A percentile compares a stretch with the other conserved stretches of the same genome.
phyloP scores from a whole-genome alignment of 352 stramenopile species.

The Blastocystis sp. region DNA sequence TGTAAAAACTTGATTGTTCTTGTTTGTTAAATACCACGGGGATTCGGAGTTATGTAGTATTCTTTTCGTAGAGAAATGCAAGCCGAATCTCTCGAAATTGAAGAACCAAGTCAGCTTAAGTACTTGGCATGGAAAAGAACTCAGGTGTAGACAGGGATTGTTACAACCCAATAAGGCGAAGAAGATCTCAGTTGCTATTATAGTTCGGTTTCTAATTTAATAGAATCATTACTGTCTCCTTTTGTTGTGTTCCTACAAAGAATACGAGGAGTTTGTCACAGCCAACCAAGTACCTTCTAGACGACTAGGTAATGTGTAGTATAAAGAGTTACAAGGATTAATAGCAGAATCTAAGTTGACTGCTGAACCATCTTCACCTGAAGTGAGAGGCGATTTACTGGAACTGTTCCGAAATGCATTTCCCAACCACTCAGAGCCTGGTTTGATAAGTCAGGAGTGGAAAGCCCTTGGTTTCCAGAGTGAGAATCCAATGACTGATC shows the following conservation, averaged over 20 bases:
- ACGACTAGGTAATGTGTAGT: background rate
- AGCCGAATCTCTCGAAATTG: slow-evolving; percentile 48
- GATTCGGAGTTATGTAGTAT: background rate
- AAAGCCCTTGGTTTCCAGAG: slow-evolving; percentile 53
- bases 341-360: background rate
- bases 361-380: background rate
- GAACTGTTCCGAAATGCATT: slow-evolving; percentile 35
- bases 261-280: slow-evolving; percentile 29
- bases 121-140: background rate
- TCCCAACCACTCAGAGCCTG: background rate
- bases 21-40: slow-evolving; percentile 7
- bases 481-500: slow-evolving; percentile 37
- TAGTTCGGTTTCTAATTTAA: background rate
- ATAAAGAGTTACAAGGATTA: background rate
- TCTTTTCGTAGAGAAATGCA: slow-evolving; percentile 1
- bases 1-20: background rate
- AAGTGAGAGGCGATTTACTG: background rate
- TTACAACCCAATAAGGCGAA: slow-evolving; percentile 21
- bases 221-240: slow-evolving; percentile 5
- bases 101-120: background rate
- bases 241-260: slow-evolving; percentile 9
- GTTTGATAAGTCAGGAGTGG: slow-evolving; percentile 18
- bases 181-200: background rate
- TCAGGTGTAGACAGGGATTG: slow-evolving; percentile 23
- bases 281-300: background rate